Conservation (phyloP, 306 rosid genomes). For the Ormosia emarginata region DNA sequence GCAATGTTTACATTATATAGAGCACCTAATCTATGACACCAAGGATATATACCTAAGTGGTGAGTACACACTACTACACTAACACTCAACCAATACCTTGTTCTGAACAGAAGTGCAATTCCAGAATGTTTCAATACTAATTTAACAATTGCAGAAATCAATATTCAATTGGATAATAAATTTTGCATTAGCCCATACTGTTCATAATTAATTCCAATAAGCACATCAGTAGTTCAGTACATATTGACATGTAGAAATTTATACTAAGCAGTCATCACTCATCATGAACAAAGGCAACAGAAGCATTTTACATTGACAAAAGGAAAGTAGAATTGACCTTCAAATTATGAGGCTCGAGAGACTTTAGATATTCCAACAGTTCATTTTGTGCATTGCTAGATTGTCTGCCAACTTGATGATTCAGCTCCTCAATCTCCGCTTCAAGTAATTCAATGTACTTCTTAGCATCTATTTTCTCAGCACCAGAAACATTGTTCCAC, state of each 20-base stretch:
- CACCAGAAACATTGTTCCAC: slow-evolving; percentile 89
- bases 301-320: not conserved
- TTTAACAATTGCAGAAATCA: not conserved
- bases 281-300: not conserved
- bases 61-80: not conserved
- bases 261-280: not conserved
- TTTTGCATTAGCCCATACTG: not conserved
- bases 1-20: not conserved
- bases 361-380: slow-evolving; percentile 82
- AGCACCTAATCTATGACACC: not conserved
- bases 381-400: slow-evolving; percentile 75
- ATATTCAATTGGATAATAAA: not conserved
- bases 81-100: slow-evolving; percentile 14
- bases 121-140: not conserved
- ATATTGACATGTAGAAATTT: not conserved
- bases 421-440: slow-evolving; percentile 92
- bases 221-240: not conserved
- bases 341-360: slow-evolving; percentile 94
- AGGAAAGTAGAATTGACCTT: slow-evolving; percentile 47
- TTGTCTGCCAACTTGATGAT: slow-evolving; percentile 86
- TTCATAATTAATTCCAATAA: slow-evolving; percentile 3
- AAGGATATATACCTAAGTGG: not conserved
- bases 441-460: slow-evolving; percentile 94
- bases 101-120: not conserved
- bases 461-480: slow-evolving; percentile 86